Conservation (phyloP, 768 basidiomycete species). For the Collybiopsis confluens region DNA sequence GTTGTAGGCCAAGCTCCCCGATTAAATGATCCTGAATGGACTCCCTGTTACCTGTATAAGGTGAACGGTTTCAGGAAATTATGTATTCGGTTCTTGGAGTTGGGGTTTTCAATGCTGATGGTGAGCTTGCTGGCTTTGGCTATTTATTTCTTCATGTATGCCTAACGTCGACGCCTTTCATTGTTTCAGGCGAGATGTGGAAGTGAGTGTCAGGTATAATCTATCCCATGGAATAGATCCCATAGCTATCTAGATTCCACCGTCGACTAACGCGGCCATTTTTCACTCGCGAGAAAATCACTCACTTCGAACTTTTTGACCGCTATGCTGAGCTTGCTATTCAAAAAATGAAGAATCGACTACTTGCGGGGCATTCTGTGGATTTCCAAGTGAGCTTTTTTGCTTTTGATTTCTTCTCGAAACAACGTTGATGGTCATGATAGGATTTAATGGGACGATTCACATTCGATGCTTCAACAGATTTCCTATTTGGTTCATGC, state of each 20-base stretch:
- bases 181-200: conserved; percentile 41
- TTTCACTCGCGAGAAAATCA: conserved; percentile 56
- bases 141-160: too few species aligned
- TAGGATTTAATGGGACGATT: conserved; percentile 58
- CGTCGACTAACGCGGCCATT: conserved; percentile 59
- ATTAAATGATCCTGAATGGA: too few species aligned
- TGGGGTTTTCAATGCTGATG: conserved; percentile 69
- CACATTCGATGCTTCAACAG: conserved; percentile 62
- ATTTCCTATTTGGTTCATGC: conserved; percentile 59
- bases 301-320: conserved; percentile 59
- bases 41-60: conserved; percentile 20
- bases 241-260: conserved; percentile 38
- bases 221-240: background rate
- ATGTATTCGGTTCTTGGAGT: conserved; percentile 52
- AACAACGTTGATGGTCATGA: too few species aligned
- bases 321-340: conserved; percentile 43
- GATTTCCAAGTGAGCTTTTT: conserved; percentile 53
- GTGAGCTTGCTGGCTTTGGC: conserved; percentile 24
- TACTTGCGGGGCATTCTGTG: conserved; percentile 45
- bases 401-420: conserved; percentile 2
- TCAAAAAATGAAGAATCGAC: conserved; percentile 39
- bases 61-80: conserved; percentile 36
- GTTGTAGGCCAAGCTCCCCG: background rate
- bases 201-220: conserved; percentile 19
- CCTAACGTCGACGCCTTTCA: conserved; percentile 3